Conservation (phyloP, 371 early-diverging fungal species). For the Actinomortierella wolfii region DNA sequence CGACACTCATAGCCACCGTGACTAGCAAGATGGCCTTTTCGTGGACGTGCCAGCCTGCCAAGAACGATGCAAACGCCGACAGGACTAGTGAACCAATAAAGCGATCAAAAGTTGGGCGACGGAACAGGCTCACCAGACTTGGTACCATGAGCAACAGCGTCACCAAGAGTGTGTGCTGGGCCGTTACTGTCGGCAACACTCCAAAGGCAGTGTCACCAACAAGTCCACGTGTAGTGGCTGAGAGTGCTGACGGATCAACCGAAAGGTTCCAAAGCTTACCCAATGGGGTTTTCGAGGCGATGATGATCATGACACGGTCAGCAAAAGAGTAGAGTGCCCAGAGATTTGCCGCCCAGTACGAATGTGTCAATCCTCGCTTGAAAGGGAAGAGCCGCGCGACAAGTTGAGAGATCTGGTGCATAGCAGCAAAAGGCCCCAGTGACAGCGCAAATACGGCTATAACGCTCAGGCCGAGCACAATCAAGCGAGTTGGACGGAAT, state of each 20-base stretch:
- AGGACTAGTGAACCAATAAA: constrained; percentile 78
- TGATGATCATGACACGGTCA: constrained; percentile 75
- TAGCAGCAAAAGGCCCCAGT: constrained; percentile 80
- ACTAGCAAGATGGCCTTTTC: constrained; percentile 94
- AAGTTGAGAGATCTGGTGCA: constrained; percentile 77
- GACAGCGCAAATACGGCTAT: constrained; percentile 74
- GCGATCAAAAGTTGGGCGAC: constrained; percentile 65
- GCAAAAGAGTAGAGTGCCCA: constrained; percentile 92
- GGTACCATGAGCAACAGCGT: constrained; percentile 76
- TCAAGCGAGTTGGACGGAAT: constrained; percentile 48
- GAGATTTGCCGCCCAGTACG: constrained; percentile 97
- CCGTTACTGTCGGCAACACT: constrained; percentile 76
- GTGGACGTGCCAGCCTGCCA: constrained; percentile 98
- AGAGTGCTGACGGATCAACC: constrained; percentile 52
- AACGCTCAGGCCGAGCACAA: constrained; percentile 70
- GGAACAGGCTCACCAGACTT: constrained; percentile 58
- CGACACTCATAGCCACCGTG: constrained; percentile 75
- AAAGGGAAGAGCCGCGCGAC: constrained; percentile 92
- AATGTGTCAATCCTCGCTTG: constrained; percentile 94
- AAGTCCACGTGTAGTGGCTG: constrained; percentile 87
- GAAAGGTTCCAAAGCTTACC: constrained; percentile 42
- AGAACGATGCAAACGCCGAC: constrained; percentile 86
- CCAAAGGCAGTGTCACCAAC: constrained; percentile 91
- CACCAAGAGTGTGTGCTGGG: constrained; percentile 74
- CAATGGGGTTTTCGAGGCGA: constrained; percentile 48